Percentiles rank a stretch among this genome's conserved stretches.
Evolutionary conservation across 176 grass and related monocot genomes (phyloP).

Genomic region (Elaeis guineensis): DNA sequence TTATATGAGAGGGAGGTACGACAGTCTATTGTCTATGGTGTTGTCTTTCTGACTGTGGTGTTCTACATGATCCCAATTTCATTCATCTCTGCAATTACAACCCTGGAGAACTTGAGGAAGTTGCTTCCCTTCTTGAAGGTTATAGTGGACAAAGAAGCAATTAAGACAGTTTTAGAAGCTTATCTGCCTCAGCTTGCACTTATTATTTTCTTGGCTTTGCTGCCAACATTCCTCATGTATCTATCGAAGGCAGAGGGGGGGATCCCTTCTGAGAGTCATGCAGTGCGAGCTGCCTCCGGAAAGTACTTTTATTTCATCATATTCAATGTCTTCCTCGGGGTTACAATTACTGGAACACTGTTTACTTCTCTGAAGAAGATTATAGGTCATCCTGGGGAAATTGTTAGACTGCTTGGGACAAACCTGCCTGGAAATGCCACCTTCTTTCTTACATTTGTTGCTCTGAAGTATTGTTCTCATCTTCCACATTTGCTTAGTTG

Average conservation of each 20-base stretch:
- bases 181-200: conserved; percentile 79
- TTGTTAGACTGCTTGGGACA: conserved; percentile 28
- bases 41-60: conserved; percentile 68
- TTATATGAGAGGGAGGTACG: conserved; percentile 59
- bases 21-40: conserved; percentile 37
- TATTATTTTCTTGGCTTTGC: conserved; percentile 77
- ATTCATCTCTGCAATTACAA: conserved; percentile 71
- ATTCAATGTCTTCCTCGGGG: conserved; percentile 81
- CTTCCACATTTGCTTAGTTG: conserved; percentile 1
- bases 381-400: conserved; percentile 8
- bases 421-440: conserved; percentile 72
- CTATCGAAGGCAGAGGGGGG: conserved; percentile 86
- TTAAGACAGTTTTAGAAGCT: conserved; percentile 73
- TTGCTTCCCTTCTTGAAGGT: conserved; percentile 71
- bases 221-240: conserved; percentile 64
- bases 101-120: conserved; percentile 48
- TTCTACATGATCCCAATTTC: conserved; percentile 72
- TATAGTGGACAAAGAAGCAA: conserved; percentile 29
- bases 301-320: conserved; percentile 94
- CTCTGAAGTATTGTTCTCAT: conserved; percentile 60
- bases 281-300: conserved; percentile 51
- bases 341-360: conserved; percentile 39
- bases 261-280: conserved; percentile 53
- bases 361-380: conserved; percentile 29
- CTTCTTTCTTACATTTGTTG: conserved; percentile 85